Percentiles rank a stretch among this genome's conserved stretches.
Evolutionary conservation across 169 alveolate genomes (phyloP).

Genomic region (Ichthyophthirius multifiliis): DNA sequence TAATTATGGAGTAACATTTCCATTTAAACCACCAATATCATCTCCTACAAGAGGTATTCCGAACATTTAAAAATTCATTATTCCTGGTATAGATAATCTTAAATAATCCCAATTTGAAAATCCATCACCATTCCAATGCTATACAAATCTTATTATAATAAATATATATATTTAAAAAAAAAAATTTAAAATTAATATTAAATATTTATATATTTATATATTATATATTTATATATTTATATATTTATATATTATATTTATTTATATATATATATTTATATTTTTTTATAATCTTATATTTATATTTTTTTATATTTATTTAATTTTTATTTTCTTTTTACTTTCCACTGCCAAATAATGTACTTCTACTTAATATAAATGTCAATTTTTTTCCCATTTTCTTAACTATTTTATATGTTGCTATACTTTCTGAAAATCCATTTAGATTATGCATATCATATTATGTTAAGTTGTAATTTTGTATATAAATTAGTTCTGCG

Average conservation of each 20-base stretch:
- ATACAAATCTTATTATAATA: slow-evolving; percentile 37
- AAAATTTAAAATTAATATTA: background rate
- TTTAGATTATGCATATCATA: slow-evolving; percentile 21
- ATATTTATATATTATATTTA: too few relatives aligned
- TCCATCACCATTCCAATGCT: slow-evolving; percentile 85
- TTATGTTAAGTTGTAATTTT: slow-evolving; percentile 29
- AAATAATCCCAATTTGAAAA: slow-evolving; percentile 54
- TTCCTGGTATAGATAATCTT: slow-evolving; percentile 68
- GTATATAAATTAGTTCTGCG: slow-evolving; percentile 14
- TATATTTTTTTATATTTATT: too few relatives aligned
- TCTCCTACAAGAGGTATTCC: slow-evolving; percentile 80
- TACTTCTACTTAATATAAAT: slow-evolving; percentile 68
- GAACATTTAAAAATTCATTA: slow-evolving; percentile 70
- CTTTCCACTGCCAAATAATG: slow-evolving; percentile 66
- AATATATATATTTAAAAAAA: too few relatives aligned
- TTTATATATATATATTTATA: too few relatives aligned
- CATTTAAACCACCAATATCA: slow-evolving; percentile 81
- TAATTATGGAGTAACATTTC: slow-evolving; percentile 57
- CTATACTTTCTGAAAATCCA: slow-evolving; percentile 27
- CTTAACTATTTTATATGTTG: background rate
- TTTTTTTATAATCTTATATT: too few relatives aligned
- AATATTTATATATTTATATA: background rate
- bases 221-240: too few relatives aligned
- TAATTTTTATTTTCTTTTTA: too few relatives aligned
- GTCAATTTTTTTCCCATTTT: slow-evolving; percentile 34